Percentiles rank a stretch among this genome's conserved stretches.
phyloP scores from a whole-genome alignment of 1,284 basidiomycete genomes.

The Vanrija sp. region DNA sequence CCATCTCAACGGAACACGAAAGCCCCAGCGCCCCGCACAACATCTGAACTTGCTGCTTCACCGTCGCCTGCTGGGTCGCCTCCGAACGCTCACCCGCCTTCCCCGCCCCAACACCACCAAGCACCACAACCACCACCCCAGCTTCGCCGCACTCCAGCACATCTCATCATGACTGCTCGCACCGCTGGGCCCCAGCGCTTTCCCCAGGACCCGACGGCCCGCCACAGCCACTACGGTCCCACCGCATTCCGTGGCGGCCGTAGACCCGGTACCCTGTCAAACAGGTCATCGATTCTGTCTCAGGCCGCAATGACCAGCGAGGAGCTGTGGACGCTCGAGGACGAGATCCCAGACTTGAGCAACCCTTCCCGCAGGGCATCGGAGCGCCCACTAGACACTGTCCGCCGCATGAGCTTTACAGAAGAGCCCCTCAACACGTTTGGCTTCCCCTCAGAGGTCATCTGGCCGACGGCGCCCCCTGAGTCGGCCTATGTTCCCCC shows the following conservation, averaged over 20 bases:
- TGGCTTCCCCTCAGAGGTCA: slow-evolving; percentile 18
- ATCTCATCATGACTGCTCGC: slow-evolving; percentile 15
- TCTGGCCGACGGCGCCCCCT: slow-evolving; percentile 34
- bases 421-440: too few species aligned
- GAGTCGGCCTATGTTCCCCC: slow-evolving; percentile 16
- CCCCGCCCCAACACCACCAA: neutral
- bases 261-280: slow-evolving; percentile 18
- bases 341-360: slow-evolving; percentile 41
- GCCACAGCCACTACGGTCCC: slow-evolving; percentile 9
- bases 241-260: neutral
- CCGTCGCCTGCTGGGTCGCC: slow-evolving; percentile 5
- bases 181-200: neutral
- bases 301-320: slow-evolving; percentile 36
- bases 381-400: slow-evolving; percentile 46
- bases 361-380: slow-evolving; percentile 39
- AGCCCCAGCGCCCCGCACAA: neutral
- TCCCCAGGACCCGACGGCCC: neutral
- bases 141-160: slow-evolving; percentile 9
- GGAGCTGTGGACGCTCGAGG: slow-evolving; percentile 40
- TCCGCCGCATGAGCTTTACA: slow-evolving; percentile 29
- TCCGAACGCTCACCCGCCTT: neutral
- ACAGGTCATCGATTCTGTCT: slow-evolving; percentile 33
- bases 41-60: neutral
- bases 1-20: slow-evolving; percentile 1
- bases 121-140: neutral